These are phyloP conservation scores for Malbranchea zuffiana DNA, from an alignment of 2,329 filamentous ascomycete genomes.

Conservation along the genomic window DNA sequence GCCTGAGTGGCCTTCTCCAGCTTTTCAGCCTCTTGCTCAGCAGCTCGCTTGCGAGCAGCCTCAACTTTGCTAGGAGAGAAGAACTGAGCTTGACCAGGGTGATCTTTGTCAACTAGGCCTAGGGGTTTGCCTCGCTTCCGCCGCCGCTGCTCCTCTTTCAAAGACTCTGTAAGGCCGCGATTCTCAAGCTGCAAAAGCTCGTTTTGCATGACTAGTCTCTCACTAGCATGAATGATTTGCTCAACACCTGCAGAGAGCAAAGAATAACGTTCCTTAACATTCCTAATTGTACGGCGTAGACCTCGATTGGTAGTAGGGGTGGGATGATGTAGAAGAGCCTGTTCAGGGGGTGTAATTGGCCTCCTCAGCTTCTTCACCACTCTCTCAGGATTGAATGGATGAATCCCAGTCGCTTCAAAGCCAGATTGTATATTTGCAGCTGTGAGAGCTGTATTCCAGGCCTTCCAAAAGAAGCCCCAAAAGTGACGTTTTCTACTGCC, in stretches of 20 bases:
- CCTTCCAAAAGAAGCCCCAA: slow-evolving; percentile 2
- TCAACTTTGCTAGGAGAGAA: slow-evolving; percentile 1
- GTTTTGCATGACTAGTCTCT: slow-evolving; percentile 6
- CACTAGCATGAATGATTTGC: not conserved
- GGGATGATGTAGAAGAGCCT: too few species aligned
- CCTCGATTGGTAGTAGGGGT: slow-evolving; percentile 1
- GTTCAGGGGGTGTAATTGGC: not conserved
- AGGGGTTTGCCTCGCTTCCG: slow-evolving; percentile 3
- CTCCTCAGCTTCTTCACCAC: not conserved
- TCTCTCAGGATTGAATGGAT: not conserved
- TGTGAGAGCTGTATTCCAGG: slow-evolving; percentile 1
- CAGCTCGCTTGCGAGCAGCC: not conserved
- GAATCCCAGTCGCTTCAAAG: not conserved
- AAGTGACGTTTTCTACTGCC: slow-evolving; percentile 4
- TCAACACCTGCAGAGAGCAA: not conserved
- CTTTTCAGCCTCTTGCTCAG: not conserved
- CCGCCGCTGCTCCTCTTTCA: not conserved
- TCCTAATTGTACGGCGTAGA: not conserved
- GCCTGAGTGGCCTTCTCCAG: not conserved
- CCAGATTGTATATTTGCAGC: slow-evolving; percentile 3
- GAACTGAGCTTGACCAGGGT: not conserved
- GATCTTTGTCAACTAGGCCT: not conserved
- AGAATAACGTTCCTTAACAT: not conserved
- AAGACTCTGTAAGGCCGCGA: not conserved
- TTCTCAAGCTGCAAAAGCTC: slow-evolving; percentile 3